Base-by-base conservation (phyloP, 805 yeast genomes). In the Crinitomyces ghanaensis region DNA sequence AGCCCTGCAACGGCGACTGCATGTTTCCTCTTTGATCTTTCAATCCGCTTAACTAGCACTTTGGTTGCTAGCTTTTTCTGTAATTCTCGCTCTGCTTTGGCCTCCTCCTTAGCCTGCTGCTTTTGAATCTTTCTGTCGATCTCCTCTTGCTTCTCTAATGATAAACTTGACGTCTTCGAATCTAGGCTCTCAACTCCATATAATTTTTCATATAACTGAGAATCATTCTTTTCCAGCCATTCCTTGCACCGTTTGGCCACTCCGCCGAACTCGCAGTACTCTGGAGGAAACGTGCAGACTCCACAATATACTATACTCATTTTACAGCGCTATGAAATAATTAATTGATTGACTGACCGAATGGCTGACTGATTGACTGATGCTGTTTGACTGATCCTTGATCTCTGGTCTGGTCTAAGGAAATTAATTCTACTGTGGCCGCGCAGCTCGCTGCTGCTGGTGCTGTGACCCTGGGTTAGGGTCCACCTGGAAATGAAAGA, bases 221-320 rank as follows among this genome's bases (percentile, higher is more conserved):
- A 57, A 45, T 83, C 65, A 31, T 66, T 62, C 26, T 68, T 72
- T 37, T 68, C 62, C 28, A 88, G 65, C 94, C 95, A 84, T 15
- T 68, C 73, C 48, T 80, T 83, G 60, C 97, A 86, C 51, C 82
- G 73, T 51, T 76, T 77, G 56, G 81, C 67, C 18, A 75, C 47
- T 29, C 79, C 81, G 8, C 94, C 91, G 52, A 86, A 86, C 53
- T 88, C 96, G 61, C 97, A 86, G 60, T 76, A 86, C 57, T 75
- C 95, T 3, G 83, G 83, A n/a, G 95, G 94, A 51, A 70, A 76
- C 1, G 83, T 60, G 53, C 95, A 83, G 9, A 82, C 70, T 4
- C 73, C 84, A 54, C 95, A 83, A 59, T 83, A 83, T 11, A 68
- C 49, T 14, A 76, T 70, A 16, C 54, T 49, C 42, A 52, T 60